Evolutionary conservation across 805 yeast genomes (phyloP), one percentile per base, ranked within the genome.

Genomic region (Cyberlindnera mrakii): DNA sequence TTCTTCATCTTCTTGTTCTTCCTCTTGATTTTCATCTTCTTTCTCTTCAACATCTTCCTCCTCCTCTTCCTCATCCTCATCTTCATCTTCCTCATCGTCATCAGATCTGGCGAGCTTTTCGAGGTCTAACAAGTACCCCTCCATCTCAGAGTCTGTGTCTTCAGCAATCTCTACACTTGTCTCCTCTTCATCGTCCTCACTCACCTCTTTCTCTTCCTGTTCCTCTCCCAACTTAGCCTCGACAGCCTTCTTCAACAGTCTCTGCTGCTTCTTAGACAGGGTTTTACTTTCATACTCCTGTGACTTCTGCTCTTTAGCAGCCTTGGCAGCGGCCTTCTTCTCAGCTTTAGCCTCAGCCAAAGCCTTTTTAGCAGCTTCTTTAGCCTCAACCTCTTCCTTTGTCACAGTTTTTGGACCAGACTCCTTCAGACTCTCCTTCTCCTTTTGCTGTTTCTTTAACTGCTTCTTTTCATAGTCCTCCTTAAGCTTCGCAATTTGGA

Each of bases 201-300:
- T 19, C 23, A 19, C 58, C 15, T 51, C 55, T 14, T 30, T 52
- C 43, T 10, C 57, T 56, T 34, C 44, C 40, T 14, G 58, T 52
- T 31, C 46, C 47, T 35, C 50, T 65, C 43, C 47, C 27, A 45
- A 17, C 41, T 50, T 46, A 17, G 53, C 42, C 49, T 54, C 37
- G 11, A 51, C 44, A 59, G 60, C 60, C 50, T 78, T 78, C 69
- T 77, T 78, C 62, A 78, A 64, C 54, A 71, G 67, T 66, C 85
- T 76, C 58, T 71, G 73, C 40, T 80, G 85, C 53, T 80, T 82
- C 63, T 77, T 80, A 37, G 86, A 80, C 44, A 81, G 66, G 15
- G 71, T 66, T 18, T 62, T 58, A 49, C 79, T 72, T 49, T 78
- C 65, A 45, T 75, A 76, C 19, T 63, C 74, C 37, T 59, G 67